Evolutionary conservation across 2,329 filamentous ascomycete genomes (phyloP), one percentile per base, ranked within the genome.

Genomic region (Ascosphaera acerosa): DNA sequence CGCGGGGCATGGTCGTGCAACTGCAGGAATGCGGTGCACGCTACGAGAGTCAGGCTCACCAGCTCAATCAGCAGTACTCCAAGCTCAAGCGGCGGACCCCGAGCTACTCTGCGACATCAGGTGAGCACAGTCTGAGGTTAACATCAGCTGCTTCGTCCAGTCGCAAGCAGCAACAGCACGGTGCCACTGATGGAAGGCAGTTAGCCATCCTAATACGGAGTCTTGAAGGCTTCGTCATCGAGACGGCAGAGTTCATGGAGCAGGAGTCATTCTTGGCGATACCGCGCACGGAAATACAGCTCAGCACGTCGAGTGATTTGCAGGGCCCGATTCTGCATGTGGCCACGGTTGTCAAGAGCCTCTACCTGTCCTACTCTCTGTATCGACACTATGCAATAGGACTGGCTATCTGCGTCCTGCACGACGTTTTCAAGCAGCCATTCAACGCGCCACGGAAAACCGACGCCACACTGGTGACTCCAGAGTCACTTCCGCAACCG

Each of bases 301-400:
- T 94, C 34, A 80, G 74, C 17, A 89, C 87, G 0, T 62, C 70
- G 3, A 89, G 77, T 39, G 87, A 97, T 48, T 67, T 67, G 18
- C 77, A 90, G 43, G 84, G 82, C 0, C 76, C 81, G 0, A 62
- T 91, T 4, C 77, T 92, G 44, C 80, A 94, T 45, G 54, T 94
- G 27, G 80, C 89, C 40, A 76, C 78, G 0, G 67, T 76, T 32
- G 64, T 87, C 14, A 74, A 75, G 40, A 78, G 76, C 4, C 54
- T 97, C 2, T 68, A 77, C 36, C 45, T 90, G 5, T 75, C 89
- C 31, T 94, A 94, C 46, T 97, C 89, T 1, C 63, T 97, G 0
- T 91, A 89, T 48, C 73, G 82, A 3, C 82, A 91, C 46, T 97
- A 92, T 45, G 75, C 82, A 1, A 62, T 89, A 16, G 76, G 80